These are phyloP conservation scores for Citrus cavaleriei DNA, from an alignment of 345 rosid species.

Conservation along the genomic window DNA sequence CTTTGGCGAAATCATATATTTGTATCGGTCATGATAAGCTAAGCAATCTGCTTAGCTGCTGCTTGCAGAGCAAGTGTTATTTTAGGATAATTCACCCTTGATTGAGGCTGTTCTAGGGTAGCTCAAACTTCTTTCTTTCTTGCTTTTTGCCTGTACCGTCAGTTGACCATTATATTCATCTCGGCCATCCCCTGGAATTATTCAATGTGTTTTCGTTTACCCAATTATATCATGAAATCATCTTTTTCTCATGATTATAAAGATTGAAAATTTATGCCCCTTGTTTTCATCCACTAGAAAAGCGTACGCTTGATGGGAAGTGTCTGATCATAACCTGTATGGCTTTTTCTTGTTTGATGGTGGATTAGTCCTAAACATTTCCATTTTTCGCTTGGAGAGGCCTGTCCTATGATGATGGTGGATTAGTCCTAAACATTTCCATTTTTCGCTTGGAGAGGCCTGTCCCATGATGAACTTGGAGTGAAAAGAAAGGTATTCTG, in stretches of 20 bases:
- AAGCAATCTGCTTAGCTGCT: not conserved
- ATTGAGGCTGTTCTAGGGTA: not conserved
- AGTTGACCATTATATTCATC: slow-evolving; percentile 1
- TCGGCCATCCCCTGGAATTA: not conserved
- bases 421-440: too few species aligned
- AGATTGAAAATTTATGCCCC: not conserved
- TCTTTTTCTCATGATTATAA: not conserved
- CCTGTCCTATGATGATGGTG: not conserved
- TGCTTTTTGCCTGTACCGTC: not conserved
- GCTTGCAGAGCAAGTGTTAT: not conserved
- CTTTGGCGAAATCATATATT: not conserved
- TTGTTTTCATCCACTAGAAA: not conserved
- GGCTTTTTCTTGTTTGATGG: not conserved
- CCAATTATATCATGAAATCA: not conserved
- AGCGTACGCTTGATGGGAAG: not conserved
- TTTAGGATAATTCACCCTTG: not conserved
- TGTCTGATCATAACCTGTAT: not conserved
- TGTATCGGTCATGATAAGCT: not conserved
- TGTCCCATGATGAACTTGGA: not conserved
- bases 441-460: too few species aligned
- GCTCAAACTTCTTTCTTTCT: not conserved
- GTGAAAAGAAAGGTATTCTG: not conserved
- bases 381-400: too few species aligned
- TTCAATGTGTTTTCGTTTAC: not conserved
- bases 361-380: too few species aligned